Percentiles rank a stretch among this genome's conserved stretches.
phyloP scores from a whole-genome alignment of 176 grass and related monocot genomes.

The Bothriochloa decipiens region DNA sequence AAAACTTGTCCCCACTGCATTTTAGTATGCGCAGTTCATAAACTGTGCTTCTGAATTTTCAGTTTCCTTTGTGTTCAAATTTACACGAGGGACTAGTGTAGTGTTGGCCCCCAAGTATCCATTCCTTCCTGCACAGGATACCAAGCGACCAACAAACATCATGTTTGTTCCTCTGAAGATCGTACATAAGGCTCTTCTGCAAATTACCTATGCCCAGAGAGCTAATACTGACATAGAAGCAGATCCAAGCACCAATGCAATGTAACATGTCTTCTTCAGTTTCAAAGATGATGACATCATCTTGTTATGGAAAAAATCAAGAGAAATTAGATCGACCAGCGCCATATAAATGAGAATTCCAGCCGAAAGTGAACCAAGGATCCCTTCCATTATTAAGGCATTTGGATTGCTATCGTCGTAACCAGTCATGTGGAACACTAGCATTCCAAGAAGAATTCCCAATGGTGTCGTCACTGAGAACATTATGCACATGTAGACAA shows the following conservation, averaged over 20 bases:
- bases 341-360: slow-evolving; percentile 95
- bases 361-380: slow-evolving; percentile 85
- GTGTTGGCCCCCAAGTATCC: too few relatives aligned
- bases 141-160: neutral
- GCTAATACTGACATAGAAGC: slow-evolving; percentile 95
- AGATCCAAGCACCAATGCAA: slow-evolving; percentile 88
- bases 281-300: slow-evolving; percentile 63
- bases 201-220: slow-evolving; percentile 77
- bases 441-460: slow-evolving; percentile 93
- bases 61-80: slow-evolving; percentile 36
- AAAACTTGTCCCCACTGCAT: neutral
- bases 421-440: slow-evolving; percentile 84
- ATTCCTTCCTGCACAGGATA: too few relatives aligned
- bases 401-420: slow-evolving; percentile 94
- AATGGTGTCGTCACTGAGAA: slow-evolving; percentile 90
- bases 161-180: slow-evolving; percentile 24
- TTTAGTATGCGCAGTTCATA: neutral
- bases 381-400: slow-evolving; percentile 85
- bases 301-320: slow-evolving; percentile 98
- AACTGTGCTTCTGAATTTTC: neutral
- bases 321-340: slow-evolving; percentile 88
- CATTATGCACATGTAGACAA: slow-evolving; percentile 97
- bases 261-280: slow-evolving; percentile 77
- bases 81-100: slow-evolving; percentile 3
- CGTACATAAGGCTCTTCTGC: slow-evolving; percentile 18